Conservation (phyloP, 352 stramenopile genomes). For the Phytophthora parvispora region DNA sequence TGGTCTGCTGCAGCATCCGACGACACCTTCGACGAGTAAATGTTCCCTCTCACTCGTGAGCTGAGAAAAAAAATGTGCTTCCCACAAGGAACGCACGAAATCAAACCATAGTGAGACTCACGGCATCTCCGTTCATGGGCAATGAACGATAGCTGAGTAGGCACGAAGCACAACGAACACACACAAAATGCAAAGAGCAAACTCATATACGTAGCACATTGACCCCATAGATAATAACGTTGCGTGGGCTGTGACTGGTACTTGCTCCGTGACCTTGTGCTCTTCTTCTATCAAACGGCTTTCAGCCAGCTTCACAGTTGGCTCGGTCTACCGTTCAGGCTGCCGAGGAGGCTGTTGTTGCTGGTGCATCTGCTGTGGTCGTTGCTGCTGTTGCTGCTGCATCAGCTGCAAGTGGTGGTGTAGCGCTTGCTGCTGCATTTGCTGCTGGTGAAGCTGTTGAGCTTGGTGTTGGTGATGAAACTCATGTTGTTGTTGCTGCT, state of each 20-base stretch:
- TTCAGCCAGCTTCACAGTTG: neutral
- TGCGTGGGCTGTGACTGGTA: slow-evolving; percentile 17
- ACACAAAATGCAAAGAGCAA: slow-evolving; percentile 13
- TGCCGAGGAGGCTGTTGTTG: slow-evolving; percentile 32
- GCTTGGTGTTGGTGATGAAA: slow-evolving; percentile 56
- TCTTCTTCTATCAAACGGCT: slow-evolving; percentile 31
- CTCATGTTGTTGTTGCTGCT: slow-evolving; percentile 42
- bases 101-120: slow-evolving; percentile 86
- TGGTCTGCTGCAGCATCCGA: neutral
- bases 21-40: too few relatives aligned
- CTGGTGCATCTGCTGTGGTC: slow-evolving; percentile 37
- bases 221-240: slow-evolving; percentile 42
- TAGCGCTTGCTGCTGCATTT: slow-evolving; percentile 61
- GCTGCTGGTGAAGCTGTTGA: slow-evolving; percentile 60
- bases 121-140: slow-evolving; percentile 68
- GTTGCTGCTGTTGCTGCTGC: slow-evolving; percentile 51
- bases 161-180: too few relatives aligned
- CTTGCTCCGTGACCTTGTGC: slow-evolving; percentile 6
- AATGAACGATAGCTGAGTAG: slow-evolving; percentile 58
- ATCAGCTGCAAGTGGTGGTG: slow-evolving; percentile 64
- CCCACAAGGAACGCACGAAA: slow-evolving; percentile 85
- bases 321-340: slow-evolving; percentile 26
- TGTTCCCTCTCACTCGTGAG: too few relatives aligned
- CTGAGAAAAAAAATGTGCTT: too few relatives aligned
- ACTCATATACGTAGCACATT: slow-evolving; percentile 36